These are phyloP conservation scores for Cordyceps cateniannulata DNA, from an alignment of 2,329 filamentous ascomycete species.

Conservation along the genomic window DNA sequence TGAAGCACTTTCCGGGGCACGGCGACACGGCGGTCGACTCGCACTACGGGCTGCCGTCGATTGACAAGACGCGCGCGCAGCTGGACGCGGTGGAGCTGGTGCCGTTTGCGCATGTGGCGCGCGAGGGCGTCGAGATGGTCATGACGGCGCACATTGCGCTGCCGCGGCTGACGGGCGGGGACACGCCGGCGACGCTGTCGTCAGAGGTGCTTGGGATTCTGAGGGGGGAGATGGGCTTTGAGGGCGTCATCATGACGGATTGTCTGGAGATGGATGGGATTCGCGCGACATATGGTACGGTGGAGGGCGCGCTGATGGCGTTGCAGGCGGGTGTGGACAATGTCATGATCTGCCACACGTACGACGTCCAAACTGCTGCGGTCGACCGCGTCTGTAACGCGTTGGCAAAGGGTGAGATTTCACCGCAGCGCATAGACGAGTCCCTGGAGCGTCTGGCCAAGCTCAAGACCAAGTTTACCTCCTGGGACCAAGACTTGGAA, in stretches of 20 bases:
- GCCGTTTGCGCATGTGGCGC: constrained; percentile 18
- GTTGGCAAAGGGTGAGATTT: constrained; percentile 15
- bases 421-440: constrained; percentile 15
- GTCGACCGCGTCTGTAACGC: constrained; percentile 21
- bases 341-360: constrained; percentile 24
- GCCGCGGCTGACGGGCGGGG: constrained; percentile 17
- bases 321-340: constrained; percentile 22
- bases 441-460: constrained; percentile 17
- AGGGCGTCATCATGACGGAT: constrained; percentile 21
- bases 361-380: constrained; percentile 19
- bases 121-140: constrained; percentile 21
- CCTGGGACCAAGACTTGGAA: constrained; percentile 19
- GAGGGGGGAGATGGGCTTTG: constrained; percentile 18
- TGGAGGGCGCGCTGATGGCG: constrained; percentile 20
- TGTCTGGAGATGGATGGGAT: constrained; percentile 23
- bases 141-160: constrained; percentile 24
- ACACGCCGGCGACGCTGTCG: constrained; percentile 19
- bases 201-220: constrained; percentile 19
- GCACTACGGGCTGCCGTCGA: constrained; percentile 21
- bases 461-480: constrained; percentile 19
- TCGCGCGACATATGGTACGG: constrained; percentile 20
- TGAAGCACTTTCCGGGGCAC: constrained; percentile 23
- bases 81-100: constrained; percentile 20
- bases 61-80: constrained; percentile 18
- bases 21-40: constrained; percentile 23